Percentiles rank a stretch among this genome's conserved stretches.
Conservation (phyloP, 129 eudicot species). For the Saposhnikovia divaricata region DNA sequence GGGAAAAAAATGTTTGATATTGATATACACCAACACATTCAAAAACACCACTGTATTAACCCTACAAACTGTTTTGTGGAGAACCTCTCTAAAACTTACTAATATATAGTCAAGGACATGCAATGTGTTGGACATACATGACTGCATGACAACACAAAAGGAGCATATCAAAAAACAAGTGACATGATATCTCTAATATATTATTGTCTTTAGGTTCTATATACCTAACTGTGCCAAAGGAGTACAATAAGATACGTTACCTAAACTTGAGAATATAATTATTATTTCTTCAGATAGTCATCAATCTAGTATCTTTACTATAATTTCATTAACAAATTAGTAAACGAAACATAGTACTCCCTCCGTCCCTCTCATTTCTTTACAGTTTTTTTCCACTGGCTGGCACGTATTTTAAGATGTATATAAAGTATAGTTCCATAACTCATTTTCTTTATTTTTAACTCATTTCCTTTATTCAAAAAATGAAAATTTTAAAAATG, state of each 20-base stretch:
- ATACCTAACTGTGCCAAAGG: background rate
- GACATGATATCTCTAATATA: background rate
- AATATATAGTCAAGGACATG: background rate
- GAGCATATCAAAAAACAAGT: background rate
- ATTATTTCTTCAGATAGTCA: background rate
- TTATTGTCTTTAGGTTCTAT: background rate
- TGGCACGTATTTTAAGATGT: too few species aligned
- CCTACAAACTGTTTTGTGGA: background rate
- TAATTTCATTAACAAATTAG: background rate
- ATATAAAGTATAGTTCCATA: too few species aligned
- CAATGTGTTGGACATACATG: too few species aligned
- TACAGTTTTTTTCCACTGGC: too few species aligned
- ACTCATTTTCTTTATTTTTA: too few species aligned
- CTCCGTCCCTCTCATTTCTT: too few species aligned
- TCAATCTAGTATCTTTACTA: background rate
- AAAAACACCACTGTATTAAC: background rate
- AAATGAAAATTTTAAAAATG: too few species aligned
- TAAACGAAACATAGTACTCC: too few species aligned
- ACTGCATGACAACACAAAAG: too few species aligned
- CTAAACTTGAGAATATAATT: background rate
- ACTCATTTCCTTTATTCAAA: too few species aligned
- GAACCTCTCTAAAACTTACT: background rate
- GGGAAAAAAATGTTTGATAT: background rate
- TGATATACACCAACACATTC: background rate
- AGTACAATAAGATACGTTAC: background rate